Percentiles rank a stretch among this genome's conserved stretches.
Conservation (phyloP, 345 rosid species). For the Arabidopsis thaliana region TAIR10.1 NC_003074.8:16689001-16689500, state of each 20-base stretch:
- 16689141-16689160: not conserved
- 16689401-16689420: not conserved
- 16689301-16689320: no score
- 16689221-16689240: not conserved
- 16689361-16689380: no score
- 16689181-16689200: constrained; percentile 35
- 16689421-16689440: not conserved
- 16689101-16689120: constrained; percentile 60
- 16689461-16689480: constrained; percentile 14
- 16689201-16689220: constrained; percentile 37
- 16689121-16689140: constrained; percentile 46
- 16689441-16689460: constrained; percentile 18
- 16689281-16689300: no score
- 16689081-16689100: not conserved
- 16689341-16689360: not conserved
- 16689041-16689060: constrained; percentile 50
- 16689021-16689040: constrained; percentile 52
- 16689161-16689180: not conserved
- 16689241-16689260: not conserved
- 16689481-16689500: constrained; percentile 22
- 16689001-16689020: constrained; percentile 53
- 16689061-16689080: constrained; percentile 29
- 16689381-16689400: no score
- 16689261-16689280: no score
- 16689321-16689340: no score